These are phyloP conservation scores for Halteria grandinella DNA, from an alignment of 73 alveolate genomes.

Conservation along the genomic window DNA sequence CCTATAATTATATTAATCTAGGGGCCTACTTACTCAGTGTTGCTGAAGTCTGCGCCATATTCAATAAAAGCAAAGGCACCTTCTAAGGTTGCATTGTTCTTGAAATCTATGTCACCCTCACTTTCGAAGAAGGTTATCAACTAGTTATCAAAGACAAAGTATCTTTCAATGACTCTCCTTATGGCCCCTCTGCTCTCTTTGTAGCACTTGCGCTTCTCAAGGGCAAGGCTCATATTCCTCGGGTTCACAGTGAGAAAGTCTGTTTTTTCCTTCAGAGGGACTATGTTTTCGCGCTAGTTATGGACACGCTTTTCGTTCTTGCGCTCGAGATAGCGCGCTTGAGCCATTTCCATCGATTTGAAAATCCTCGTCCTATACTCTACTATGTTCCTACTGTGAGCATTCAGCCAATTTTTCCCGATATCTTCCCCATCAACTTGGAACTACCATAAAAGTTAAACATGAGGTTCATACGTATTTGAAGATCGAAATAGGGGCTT, in stretches of 20 bases:
- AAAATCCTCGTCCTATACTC: constrained; percentile 33
- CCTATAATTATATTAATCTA: neutral
- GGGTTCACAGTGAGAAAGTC: constrained; percentile 38
- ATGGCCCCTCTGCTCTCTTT: constrained; percentile 31
- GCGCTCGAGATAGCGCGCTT: constrained; percentile 33
- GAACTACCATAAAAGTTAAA: neutral
- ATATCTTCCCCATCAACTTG: too few species aligned
- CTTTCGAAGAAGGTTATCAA: constrained; percentile 29
- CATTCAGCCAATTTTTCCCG: too few species aligned
- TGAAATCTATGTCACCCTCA: constrained; percentile 33
- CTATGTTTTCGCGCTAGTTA: constrained; percentile 9
- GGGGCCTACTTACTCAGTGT: constrained; percentile 2
- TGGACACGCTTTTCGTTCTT: neutral
- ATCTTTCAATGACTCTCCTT: constrained; percentile 24
- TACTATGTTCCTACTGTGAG: neutral
- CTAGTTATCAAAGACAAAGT: constrained; percentile 33
- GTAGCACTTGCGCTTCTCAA: constrained; percentile 14
- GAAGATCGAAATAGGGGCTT: constrained; percentile 38
- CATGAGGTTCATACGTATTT: constrained; percentile 8
- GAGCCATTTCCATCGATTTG: constrained; percentile 19
- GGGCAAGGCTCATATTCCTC: neutral
- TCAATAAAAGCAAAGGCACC: constrained; percentile 17
- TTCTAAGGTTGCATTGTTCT: constrained; percentile 35
- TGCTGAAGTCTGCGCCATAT: too few species aligned
- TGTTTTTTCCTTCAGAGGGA: constrained; percentile 10